These are phyloP conservation scores for Metschnikowia peoriensis DNA, from an alignment of 805 yeast species.

Conservation along the genomic window DNA sequence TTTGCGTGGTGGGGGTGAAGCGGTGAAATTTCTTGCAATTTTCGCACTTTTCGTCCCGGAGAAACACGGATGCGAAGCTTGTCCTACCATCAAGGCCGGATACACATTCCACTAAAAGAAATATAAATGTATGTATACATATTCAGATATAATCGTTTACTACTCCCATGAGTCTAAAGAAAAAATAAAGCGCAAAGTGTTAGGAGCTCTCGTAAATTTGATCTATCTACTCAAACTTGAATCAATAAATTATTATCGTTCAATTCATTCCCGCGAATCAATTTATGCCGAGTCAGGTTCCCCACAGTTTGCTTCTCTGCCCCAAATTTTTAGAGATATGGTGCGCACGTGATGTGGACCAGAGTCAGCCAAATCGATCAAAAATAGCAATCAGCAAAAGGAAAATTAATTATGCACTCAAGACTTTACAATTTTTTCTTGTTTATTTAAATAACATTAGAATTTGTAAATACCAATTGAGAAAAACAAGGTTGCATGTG, in stretches of 20 bases:
- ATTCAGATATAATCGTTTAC: background rate
- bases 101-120: background rate
- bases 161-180: too few relatives aligned
- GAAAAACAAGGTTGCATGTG: background rate
- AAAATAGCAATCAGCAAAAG: background rate
- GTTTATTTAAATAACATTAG: background rate
- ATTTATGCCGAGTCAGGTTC: constrained; percentile 9
- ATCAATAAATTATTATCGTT: too few relatives aligned
- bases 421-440: too few relatives aligned
- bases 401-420: too few relatives aligned
- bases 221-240: too few relatives aligned
- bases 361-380: constrained; percentile 6
- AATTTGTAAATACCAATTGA: background rate
- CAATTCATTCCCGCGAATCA: background rate
- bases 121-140: background rate
- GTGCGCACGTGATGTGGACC: constrained; percentile 12
- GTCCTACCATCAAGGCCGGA: background rate
- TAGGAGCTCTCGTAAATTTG: too few relatives aligned
- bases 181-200: too few relatives aligned
- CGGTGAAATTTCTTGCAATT: too few relatives aligned
- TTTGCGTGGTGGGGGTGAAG: background rate
- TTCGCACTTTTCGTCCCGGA: background rate
- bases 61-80: background rate
- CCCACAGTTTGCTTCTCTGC: constrained; percentile 12
- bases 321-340: constrained; percentile 1